Base-by-base conservation (phyloP, 2,329 filamentous ascomycete genomes). In the Penicillium sp. region DNA sequence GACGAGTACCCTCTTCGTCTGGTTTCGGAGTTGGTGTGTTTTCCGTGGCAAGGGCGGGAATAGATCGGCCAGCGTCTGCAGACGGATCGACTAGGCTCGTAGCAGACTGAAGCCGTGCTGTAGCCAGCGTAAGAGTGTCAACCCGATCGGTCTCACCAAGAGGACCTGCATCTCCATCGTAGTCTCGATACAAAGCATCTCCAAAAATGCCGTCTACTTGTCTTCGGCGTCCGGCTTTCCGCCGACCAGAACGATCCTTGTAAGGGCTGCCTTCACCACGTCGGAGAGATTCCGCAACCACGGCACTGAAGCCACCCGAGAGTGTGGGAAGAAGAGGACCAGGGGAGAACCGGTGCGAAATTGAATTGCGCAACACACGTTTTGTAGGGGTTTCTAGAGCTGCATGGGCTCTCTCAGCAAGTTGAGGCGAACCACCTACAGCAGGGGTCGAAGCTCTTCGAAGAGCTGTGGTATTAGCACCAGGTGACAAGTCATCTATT, bases 211-310 rank as follows among this genome's bases (percentile, higher is more conserved):
- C 66, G 21, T 68, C 68, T 3, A 68, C 52, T 47, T 67, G 70
- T 35, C 70, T 68, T 46, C 71, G 65, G 29, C 67, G 70, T 22
- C 68, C 64, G 7, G 60, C 53, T 52, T 63, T 66, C 10, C 68
- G 67, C 47, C 60, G 58, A 41, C 19, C 11, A 6, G 58, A 65
- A 24, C 74, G 71, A 35, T 70, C 68, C 52, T 70, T 73, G 21
- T 63, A 62, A 19, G 76, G 69, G 22, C 72, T 75, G 9, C 78
- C 79, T 57, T 83, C 77, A 14, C 84, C 82, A 16, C 84, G 81
- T n/a, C 85, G 80, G 26, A 88, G 75, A 22, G 85, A 82, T 61
- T 89, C 86, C 9, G 86, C 86, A 6, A 89, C 84, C 48, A 89
- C 82, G 1, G 83, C 86, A 67, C 80, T 84, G 16, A 90, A 76